Evolutionary conservation across 1,284 basidiomycete species (phyloP).

Genomic region (Albatrellus sp.): DNA sequence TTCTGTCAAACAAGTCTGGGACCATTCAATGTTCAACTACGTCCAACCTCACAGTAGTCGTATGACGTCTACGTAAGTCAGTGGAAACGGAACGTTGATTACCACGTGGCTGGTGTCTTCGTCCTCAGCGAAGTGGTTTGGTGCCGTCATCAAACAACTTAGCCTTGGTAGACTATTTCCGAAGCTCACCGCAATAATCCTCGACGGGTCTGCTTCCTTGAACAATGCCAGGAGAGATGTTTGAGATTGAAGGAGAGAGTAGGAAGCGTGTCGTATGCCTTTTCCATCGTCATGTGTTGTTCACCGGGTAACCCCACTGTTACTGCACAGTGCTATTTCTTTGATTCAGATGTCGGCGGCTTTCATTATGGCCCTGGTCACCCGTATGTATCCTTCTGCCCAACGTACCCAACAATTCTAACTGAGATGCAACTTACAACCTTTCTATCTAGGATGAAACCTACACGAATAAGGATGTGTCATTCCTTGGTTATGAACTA

Average conservation of each 20-base stretch:
- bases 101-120: background rate
- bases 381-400: conserved; percentile 36
- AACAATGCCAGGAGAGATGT: conserved; percentile 40
- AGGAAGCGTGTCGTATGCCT: conserved; percentile 75
- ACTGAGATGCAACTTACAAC: conserved; percentile 7
- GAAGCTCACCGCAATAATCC: no score
- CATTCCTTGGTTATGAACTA: conserved; percentile 99
- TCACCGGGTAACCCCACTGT: conserved; percentile 1
- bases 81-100: background rate
- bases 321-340: conserved; percentile 82
- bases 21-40: no score
- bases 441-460: conserved; percentile 75
- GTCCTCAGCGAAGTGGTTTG: no score
- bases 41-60: no score
- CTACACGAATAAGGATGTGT: conserved; percentile 97
- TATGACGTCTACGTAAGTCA: background rate
- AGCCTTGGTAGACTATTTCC: background rate
- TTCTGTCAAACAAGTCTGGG: no score
- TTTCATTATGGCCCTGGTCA: conserved; percentile 97
- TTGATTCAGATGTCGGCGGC: conserved; percentile 96
- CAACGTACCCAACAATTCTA: conserved; percentile 4
- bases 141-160: background rate
- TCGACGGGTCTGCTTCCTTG: background rate
- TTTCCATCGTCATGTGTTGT: conserved; percentile 4
- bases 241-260: conserved; percentile 60